A percentile compares a stretch with the other conserved stretches of the same genome.
phyloP scores from a whole-genome alignment of 441 rosid genomes.

The Breynia disticha region DNA sequence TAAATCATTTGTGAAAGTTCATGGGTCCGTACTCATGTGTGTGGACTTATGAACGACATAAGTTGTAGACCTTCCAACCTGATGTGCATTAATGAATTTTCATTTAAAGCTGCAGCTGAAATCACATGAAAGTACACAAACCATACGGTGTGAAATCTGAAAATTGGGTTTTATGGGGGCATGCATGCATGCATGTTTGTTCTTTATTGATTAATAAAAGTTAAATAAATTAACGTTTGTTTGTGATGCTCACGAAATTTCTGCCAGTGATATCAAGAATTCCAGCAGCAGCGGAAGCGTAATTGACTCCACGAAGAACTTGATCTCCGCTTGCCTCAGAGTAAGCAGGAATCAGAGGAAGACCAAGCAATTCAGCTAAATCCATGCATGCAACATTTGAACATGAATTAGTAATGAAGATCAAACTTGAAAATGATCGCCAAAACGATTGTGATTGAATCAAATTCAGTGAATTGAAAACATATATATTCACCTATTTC shows the following conservation, averaged over 20 bases:
- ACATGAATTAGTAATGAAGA: background rate
- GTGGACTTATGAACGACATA: too few species aligned
- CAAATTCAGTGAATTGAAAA: background rate
- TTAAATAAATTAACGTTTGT: background rate
- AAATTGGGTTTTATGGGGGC: too few species aligned
- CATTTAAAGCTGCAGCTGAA: too few species aligned
- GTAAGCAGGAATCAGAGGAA: constrained; percentile 75
- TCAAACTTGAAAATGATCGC: background rate
- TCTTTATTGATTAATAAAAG: background rate
- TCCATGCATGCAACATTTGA: constrained; percentile 9
- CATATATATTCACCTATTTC: constrained; percentile 54
- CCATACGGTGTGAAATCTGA: too few species aligned
- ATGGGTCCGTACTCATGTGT: too few species aligned
- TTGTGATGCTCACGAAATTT: constrained; percentile 57
- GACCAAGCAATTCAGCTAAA: constrained; percentile 72
- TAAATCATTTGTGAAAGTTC: background rate
- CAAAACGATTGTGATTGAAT: background rate
- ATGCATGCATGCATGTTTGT: background rate
- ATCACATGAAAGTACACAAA: too few species aligned
- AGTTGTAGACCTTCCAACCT: too few species aligned
- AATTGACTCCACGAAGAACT: constrained; percentile 76
- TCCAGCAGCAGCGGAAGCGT: constrained; percentile 96
- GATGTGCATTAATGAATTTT: background rate
- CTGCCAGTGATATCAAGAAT: constrained; percentile 82
- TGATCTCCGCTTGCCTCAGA: constrained; percentile 65